Evolutionary conservation across 305 asterid genomes (phyloP).

Genomic region (Fraxinus baroniana): DNA sequence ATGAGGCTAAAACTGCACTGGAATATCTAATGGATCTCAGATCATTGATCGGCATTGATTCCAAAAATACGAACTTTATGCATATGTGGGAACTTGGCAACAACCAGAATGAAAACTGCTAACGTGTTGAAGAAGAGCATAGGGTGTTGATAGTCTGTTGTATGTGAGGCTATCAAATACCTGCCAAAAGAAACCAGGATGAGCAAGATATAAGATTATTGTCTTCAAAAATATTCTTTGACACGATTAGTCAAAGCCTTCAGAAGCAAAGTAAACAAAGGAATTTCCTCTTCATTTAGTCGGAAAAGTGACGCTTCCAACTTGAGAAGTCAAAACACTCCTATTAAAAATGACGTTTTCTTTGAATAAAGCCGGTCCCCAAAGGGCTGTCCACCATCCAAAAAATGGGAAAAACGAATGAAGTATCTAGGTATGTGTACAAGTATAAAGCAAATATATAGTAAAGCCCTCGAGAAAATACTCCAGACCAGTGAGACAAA

Average conservation of each 20-base stretch:
- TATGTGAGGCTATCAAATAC: conserved; percentile 38
- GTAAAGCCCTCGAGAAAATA: background rate
- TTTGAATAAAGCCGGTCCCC: background rate
- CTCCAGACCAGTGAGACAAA: conserved; percentile 15
- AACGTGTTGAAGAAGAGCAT: conserved; percentile 41
- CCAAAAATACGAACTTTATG: conserved; percentile 62
- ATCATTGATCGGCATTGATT: conserved; percentile 51
- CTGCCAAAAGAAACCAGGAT: conserved; percentile 23
- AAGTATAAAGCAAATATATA: background rate
- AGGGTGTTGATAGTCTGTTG: conserved; percentile 23
- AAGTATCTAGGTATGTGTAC: background rate
- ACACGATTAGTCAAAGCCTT: background rate
- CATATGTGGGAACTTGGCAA: conserved; percentile 56
- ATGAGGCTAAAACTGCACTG: conserved; percentile 32
- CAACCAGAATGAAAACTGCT: conserved; percentile 50
- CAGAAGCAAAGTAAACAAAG: background rate
- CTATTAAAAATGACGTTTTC: background rate
- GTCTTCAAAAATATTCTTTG: background rate
- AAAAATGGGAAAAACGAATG: background rate
- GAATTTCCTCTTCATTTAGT: background rate
- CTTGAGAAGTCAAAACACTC: background rate
- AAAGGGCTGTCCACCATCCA: background rate
- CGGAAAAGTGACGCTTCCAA: background rate
- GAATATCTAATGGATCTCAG: background rate
- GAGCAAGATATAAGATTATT: background rate